phyloP scores from a whole-genome alignment of 441 rosid genomes.

The Gossypium aridum region DNA sequence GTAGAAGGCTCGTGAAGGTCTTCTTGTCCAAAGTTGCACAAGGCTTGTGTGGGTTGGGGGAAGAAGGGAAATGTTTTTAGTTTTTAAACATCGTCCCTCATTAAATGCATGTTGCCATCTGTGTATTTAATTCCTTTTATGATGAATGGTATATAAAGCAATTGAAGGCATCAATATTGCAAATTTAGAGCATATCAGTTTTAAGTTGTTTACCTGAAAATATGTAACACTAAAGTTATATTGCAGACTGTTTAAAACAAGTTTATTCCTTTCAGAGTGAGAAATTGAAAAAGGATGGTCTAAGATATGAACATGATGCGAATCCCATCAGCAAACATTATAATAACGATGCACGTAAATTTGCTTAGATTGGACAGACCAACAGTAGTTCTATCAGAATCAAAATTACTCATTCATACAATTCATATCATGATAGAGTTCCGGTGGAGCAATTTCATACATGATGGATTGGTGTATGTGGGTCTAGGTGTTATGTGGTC shows the following conservation, averaged over 20 bases:
- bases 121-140: not conserved
- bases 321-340: no score
- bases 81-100: no score
- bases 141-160: not conserved
- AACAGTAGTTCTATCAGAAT: not conserved
- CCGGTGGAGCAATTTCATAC: not conserved
- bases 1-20: no score
- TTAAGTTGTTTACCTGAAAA: not conserved
- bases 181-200: not conserved
- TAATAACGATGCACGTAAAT: no score
- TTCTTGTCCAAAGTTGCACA: no score
- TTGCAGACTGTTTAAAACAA: no score
- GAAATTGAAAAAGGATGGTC: not conserved
- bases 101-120: no score
- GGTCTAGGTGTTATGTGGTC: not conserved
- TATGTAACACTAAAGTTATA: not conserved
- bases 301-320: not conserved
- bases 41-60: no score
- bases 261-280: not conserved
- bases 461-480: not conserved
- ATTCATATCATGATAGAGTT: not conserved
- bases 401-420: not conserved
- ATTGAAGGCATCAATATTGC: not conserved
- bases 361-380: not conserved
- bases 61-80: no score